Conservation (phyloP, 768 basidiomycete genomes). For the Lactifluus subvellereus region DNA sequence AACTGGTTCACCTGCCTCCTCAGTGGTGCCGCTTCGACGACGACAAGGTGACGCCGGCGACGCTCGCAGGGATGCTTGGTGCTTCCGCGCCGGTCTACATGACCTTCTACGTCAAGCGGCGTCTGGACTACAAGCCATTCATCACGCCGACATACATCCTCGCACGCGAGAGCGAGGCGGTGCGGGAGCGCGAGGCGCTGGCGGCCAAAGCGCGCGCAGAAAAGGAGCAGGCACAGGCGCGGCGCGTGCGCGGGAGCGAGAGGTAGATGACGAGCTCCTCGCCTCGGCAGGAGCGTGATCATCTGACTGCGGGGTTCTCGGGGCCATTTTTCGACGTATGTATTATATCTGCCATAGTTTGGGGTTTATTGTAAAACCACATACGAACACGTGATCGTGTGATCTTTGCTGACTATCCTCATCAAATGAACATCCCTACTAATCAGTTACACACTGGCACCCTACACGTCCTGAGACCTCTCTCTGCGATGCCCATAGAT, state of each 20-base stretch:
- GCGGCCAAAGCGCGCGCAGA: conserved; percentile 8
- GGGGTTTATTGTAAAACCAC: background rate
- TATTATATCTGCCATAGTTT: background rate
- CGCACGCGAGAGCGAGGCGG: conserved; percentile 16
- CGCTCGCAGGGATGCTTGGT: conserved; percentile 56
- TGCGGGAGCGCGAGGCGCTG: conserved; percentile 17
- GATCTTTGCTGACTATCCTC: too few species aligned
- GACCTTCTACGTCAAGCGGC: conserved; percentile 92
- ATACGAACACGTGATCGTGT: too few species aligned
- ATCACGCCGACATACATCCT: background rate
- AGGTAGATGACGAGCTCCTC: conserved; percentile 24
- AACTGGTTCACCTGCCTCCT: too few species aligned
- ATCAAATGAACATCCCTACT: too few species aligned
- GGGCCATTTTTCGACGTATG: background rate
- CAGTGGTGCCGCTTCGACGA: conserved; percentile 35
- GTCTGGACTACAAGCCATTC: conserved; percentile 72
- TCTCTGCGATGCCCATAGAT: too few species aligned
- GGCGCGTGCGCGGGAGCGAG: conserved; percentile 11
- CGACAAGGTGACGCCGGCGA: conserved; percentile 78
- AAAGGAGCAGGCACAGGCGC: conserved; percentile 13
- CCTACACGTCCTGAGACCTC: too few species aligned
- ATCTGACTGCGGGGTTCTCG: background rate
- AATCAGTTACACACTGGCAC: too few species aligned
- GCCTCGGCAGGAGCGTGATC: conserved; percentile 6
- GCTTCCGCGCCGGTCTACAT: conserved; percentile 71